A percentile compares a stretch with the other conserved stretches of the same genome.
phyloP scores from a whole-genome alignment of 2,329 filamentous ascomycete species.

The Sporothrix dimorphospora region DNA sequence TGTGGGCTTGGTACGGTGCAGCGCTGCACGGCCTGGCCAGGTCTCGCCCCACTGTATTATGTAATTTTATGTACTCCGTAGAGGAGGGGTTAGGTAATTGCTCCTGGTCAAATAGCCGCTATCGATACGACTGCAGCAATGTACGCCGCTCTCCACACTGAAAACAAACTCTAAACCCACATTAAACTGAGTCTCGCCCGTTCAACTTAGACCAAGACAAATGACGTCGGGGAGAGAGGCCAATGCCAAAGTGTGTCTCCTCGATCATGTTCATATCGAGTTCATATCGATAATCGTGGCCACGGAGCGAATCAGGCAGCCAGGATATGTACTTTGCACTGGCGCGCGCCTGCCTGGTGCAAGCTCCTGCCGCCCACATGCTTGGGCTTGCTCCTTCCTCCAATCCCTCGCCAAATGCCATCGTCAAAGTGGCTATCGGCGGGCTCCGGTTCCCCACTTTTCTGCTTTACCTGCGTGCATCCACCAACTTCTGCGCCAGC shows the following conservation, averaged over 20 bases:
- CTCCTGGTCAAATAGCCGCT: not conserved
- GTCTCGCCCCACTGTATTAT: not conserved
- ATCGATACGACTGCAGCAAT: not conserved
- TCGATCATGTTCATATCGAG: not conserved
- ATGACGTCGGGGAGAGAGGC: not conserved
- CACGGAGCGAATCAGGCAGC: not conserved
- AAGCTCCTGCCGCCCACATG: constrained; percentile 10
- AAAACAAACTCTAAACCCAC: not conserved
- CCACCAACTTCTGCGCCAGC: not conserved
- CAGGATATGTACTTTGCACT: not conserved
- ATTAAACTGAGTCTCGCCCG: not conserved
- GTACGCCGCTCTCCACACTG: not conserved
- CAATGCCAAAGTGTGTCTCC: not conserved
- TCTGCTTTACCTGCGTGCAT: not conserved
- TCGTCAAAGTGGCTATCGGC: constrained; percentile 35
- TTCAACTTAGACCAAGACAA: not conserved
- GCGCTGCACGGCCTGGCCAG: not conserved
- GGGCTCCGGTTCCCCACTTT: constrained; percentile 35
- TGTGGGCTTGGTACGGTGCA: not conserved
- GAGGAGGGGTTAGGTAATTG: not conserved
- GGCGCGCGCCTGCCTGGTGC: constrained; percentile 18
- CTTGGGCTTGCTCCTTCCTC: constrained; percentile 5
- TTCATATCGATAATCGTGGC: not conserved
- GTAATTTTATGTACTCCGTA: not conserved
- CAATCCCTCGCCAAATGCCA: constrained; percentile 17